Evolutionary conservation across 106 monocot species (phyloP).

Genomic region (Iris macrosiphon): DNA sequence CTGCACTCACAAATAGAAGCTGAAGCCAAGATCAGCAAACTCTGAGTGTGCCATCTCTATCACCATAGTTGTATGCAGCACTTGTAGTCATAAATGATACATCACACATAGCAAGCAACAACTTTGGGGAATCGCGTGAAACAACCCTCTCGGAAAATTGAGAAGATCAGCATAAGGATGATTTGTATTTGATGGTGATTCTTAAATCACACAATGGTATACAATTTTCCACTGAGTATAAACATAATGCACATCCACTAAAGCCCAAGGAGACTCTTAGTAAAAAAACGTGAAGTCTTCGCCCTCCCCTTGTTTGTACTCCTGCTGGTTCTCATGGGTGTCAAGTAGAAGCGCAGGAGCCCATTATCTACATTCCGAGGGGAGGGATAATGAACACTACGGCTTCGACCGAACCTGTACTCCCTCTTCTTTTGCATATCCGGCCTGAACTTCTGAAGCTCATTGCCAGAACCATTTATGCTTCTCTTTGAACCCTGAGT

Average conservation of each 20-base stretch:
- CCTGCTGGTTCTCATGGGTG: conserved; percentile 79
- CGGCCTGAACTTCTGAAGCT: conserved; percentile 15
- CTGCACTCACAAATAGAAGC: conserved; percentile 4
- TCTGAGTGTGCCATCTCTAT: background rate
- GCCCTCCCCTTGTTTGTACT: conserved; percentile 40
- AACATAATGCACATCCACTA: conserved; percentile 9
- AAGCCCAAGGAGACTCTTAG: conserved; percentile 62
- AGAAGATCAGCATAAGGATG: background rate
- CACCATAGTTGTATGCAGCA: background rate
- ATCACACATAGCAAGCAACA: background rate
- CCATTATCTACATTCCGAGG: conserved; percentile 80
- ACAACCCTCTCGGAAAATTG: background rate
- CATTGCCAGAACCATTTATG: conserved; percentile 16
- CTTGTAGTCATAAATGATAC: background rate
- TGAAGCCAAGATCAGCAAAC: background rate
- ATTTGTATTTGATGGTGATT: background rate
- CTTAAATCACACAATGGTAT: background rate
- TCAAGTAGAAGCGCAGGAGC: conserved; percentile 88
- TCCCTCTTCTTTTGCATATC: conserved; percentile 46
- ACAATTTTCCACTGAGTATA: background rate
- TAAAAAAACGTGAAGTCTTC: conserved; percentile 51
- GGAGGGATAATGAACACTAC: conserved; percentile 77
- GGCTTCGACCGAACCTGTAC: conserved; percentile 55
- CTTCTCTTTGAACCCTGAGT: conserved; percentile 19
- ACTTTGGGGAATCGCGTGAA: background rate